phyloP scores from a whole-genome alignment of 805 yeast species.

The Nakazawaea wickerhamii region DNA sequence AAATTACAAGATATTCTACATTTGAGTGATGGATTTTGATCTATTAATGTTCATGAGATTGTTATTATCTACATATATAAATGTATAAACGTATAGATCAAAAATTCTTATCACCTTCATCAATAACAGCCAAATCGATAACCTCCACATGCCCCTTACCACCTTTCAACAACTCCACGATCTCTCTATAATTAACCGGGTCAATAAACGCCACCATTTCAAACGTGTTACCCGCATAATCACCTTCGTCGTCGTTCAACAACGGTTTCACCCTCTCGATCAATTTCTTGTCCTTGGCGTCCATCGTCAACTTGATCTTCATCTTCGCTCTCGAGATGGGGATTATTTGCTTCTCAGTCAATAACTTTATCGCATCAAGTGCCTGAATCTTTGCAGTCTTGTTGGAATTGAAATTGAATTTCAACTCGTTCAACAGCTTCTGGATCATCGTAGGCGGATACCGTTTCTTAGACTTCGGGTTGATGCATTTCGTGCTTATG shows the following conservation, averaged over 20 bases:
- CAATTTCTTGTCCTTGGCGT: constrained; percentile 42
- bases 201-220: constrained; percentile 56
- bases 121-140: constrained; percentile 82
- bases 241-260: constrained; percentile 14
- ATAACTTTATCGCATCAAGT: constrained; percentile 77
- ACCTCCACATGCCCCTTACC: constrained; percentile 69
- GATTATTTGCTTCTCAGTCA: constrained; percentile 73
- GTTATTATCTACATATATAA: too few species aligned
- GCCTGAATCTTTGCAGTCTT: constrained; percentile 86
- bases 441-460: constrained; percentile 94
- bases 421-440: constrained; percentile 72
- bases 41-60: too few species aligned
- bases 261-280: constrained; percentile 25
- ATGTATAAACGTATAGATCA: too few species aligned
- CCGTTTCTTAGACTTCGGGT: constrained; percentile 83
- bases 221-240: constrained; percentile 35
- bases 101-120: constrained; percentile 38
- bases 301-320: constrained; percentile 68
- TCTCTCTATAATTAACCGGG: constrained; percentile 73
- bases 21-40: not conserved
- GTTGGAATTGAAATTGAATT: constrained; percentile 69
- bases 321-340: constrained; percentile 94
- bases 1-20: constrained; percentile 18
- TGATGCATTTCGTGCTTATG: constrained; percentile 85
- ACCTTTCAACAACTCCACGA: constrained; percentile 50